Evolutionary conservation across 306 rosid species (phyloP).

Genomic region (Sechiopsis laciniata): DNA sequence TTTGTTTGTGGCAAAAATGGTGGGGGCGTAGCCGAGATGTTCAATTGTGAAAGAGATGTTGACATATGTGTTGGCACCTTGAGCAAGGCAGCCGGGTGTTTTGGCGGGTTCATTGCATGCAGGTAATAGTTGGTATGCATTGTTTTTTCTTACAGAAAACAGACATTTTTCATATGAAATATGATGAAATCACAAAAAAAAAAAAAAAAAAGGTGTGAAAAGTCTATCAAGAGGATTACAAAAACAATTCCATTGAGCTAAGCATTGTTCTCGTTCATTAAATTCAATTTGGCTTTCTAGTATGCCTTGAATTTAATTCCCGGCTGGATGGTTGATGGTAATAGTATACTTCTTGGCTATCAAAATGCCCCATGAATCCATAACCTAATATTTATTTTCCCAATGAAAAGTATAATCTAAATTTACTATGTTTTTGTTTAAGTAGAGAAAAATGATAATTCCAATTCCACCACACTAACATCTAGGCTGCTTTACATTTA

Average conservation of each 20-base stretch:
- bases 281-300: not conserved
- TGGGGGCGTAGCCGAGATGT: conserved; percentile 89
- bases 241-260: not conserved
- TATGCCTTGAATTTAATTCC: too few relatives aligned
- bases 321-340: not conserved
- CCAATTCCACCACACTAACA: not conserved
- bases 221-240: not conserved
- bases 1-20: conserved; percentile 88
- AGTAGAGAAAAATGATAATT: not conserved
- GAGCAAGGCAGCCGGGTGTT: conserved; percentile 96
- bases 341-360: not conserved
- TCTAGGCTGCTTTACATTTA: not conserved
- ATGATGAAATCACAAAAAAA: not conserved
- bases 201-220: too few relatives aligned
- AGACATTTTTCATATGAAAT: too few relatives aligned
- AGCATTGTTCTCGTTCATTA: conserved; percentile 9
- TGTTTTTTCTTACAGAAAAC: not conserved
- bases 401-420: not conserved
- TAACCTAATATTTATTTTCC: not conserved
- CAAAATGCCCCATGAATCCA: not conserved
- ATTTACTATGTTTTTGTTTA: not conserved
- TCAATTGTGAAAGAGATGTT: conserved; percentile 72
- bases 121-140: conserved; percentile 41
- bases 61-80: conserved; percentile 86
- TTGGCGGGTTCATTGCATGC: conserved; percentile 98